These are phyloP conservation scores for Phytophthora pini DNA, from an alignment of 352 stramenopile genomes.

Conservation along the genomic window DNA sequence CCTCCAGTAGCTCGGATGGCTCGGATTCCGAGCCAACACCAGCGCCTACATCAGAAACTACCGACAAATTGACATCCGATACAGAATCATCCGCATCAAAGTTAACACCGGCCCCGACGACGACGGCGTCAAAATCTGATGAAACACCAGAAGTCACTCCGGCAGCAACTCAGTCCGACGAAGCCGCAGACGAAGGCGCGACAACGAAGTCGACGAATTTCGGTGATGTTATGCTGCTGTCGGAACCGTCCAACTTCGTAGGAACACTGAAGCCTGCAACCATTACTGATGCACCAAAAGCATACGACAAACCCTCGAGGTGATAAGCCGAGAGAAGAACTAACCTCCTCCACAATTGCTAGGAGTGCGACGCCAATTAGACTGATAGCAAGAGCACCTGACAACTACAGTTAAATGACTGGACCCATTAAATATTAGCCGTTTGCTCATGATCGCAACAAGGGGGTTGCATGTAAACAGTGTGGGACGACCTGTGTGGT, in stretches of 20 bases:
- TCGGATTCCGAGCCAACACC: conserved; percentile 4
- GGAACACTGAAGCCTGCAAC: conserved; percentile 29
- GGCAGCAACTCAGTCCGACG: conserved; percentile 11
- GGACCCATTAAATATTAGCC: conserved; percentile 30
- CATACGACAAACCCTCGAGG: conserved; percentile 22
- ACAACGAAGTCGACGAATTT: conserved; percentile 23
- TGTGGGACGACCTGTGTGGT: conserved; percentile 5
- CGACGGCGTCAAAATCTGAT: neutral
- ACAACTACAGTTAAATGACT: neutral
- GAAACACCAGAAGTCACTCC: conserved; percentile 18
- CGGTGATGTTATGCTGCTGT: conserved; percentile 17
- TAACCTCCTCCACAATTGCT: neutral
- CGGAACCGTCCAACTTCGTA: conserved; percentile 26
- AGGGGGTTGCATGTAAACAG: too few species aligned
- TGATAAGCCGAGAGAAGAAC: neutral
- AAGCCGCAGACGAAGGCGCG: conserved; percentile 8
- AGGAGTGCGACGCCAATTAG: neutral
- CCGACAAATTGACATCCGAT: neutral
- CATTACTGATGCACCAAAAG: conserved; percentile 20
- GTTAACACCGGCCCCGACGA: conserved; percentile 9
- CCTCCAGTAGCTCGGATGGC: neutral
- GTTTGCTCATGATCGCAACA: too few species aligned
- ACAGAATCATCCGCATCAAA: neutral
- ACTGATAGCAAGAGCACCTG: neutral
- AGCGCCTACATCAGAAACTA: conserved; percentile 3